Percentiles rank a stretch among this genome's conserved stretches.
Evolutionary conservation across 225 moss, liverwort and hornwort genomes (phyloP).

Genomic region (Sphagnum contortum): DNA sequence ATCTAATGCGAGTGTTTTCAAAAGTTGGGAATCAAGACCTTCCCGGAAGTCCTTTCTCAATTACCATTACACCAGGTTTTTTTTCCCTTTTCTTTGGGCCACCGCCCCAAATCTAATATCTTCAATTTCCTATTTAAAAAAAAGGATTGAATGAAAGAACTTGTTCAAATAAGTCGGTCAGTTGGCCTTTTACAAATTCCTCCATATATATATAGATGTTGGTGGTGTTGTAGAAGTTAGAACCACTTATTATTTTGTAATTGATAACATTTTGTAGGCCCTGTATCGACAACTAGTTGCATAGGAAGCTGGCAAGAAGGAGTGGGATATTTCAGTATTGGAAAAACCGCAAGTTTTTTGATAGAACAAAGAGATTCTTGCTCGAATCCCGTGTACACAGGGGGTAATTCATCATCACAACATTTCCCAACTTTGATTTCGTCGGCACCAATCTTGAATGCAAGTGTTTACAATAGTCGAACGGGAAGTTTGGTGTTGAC

Average conservation of each 20-base stretch:
- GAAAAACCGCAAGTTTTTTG: background rate
- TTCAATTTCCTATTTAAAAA: background rate
- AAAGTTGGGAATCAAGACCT: background rate
- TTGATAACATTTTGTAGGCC: background rate
- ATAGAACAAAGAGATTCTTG: background rate
- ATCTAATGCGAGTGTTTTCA: background rate
- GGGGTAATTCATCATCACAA: background rate
- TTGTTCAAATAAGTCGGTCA: background rate
- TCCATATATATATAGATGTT: background rate
- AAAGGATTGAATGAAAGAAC: background rate
- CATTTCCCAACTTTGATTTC: background rate
- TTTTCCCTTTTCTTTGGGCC: too few relatives aligned
- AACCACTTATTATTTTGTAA: background rate
- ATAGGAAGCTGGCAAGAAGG: conserved; percentile 1
- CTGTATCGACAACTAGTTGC: background rate
- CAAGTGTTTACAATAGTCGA: background rate
- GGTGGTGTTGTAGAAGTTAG: background rate
- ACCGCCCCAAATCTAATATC: too few relatives aligned
- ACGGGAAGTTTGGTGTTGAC: background rate
- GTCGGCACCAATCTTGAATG: background rate
- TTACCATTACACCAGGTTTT: background rate
- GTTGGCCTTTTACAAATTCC: background rate
- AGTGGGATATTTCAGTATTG: background rate
- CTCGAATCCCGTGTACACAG: background rate
- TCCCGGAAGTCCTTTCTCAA: background rate